phyloP scores from a whole-genome alignment of 2,329 filamentous ascomycete species.

The Colletotrichum cuscutae region DNA sequence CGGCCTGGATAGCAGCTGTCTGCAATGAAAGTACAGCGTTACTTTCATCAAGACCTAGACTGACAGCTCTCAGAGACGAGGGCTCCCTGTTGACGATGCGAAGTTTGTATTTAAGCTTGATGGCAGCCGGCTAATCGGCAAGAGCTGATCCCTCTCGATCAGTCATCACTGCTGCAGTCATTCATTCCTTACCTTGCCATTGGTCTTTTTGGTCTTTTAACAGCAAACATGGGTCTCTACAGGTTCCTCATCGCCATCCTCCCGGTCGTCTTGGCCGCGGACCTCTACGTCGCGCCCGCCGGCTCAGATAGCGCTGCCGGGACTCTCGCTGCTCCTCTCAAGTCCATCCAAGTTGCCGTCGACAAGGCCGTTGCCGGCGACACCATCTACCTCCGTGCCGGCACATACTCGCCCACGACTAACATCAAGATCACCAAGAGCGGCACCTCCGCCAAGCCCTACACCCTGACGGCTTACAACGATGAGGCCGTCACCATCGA shows the following conservation, averaged over 20 bases:
- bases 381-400: constrained; percentile 47
- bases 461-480: constrained; percentile 53
- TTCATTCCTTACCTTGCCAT: constrained; percentile 6
- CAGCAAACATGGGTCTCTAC: constrained; percentile 29
- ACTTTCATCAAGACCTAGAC: background rate
- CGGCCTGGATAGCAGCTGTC: background rate
- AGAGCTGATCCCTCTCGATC: background rate
- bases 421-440: constrained; percentile 60
- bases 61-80: background rate
- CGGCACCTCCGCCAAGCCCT: constrained; percentile 51
- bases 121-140: constrained; percentile 18
- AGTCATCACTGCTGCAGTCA: constrained; percentile 11
- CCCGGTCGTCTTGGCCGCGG: constrained; percentile 40
- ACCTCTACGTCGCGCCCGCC: constrained; percentile 57
- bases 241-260: constrained; percentile 32
- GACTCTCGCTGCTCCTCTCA: constrained; percentile 50
- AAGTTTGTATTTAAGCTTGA: constrained; percentile 33
- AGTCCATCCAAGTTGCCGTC: constrained; percentile 58
- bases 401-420: constrained; percentile 51
- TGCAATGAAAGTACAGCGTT: background rate
- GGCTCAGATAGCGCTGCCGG: constrained; percentile 52
- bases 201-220: background rate
- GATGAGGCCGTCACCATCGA: constrained; percentile 57
- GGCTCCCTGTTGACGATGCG: background rate
- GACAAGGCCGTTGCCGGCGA: constrained; percentile 57